Percentiles rank a stretch among this genome's conserved stretches.
phyloP scores from a whole-genome alignment of 2,329 filamentous ascomycete species.

The Ampelomyces quisqualis region DNA sequence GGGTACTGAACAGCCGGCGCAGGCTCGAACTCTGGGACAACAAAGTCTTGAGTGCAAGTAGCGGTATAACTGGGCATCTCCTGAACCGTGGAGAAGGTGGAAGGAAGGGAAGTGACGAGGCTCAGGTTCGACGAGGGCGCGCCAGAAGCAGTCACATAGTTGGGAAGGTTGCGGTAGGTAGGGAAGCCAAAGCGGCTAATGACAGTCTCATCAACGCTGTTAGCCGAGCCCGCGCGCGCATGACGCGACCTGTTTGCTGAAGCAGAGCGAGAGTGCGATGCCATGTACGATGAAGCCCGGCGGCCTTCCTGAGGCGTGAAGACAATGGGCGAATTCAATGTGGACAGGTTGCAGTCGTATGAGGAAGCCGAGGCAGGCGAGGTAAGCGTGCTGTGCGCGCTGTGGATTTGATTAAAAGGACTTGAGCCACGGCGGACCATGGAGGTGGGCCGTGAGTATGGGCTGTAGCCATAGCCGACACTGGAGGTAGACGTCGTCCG shows the following conservation, averaged over 20 bases:
- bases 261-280: slow-evolving; percentile 55
- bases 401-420: slow-evolving; percentile 42
- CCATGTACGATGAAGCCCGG: slow-evolving; percentile 39
- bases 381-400: slow-evolving; percentile 42
- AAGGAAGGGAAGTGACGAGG: slow-evolving; percentile 45
- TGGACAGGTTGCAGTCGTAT: slow-evolving; percentile 45
- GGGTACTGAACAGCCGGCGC: slow-evolving; percentile 49
- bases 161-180: slow-evolving; percentile 76
- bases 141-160: slow-evolving; percentile 51
- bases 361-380: slow-evolving; percentile 49
- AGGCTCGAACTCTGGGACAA: slow-evolving; percentile 40
- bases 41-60: slow-evolving; percentile 34
- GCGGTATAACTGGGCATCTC: slow-evolving; percentile 37
- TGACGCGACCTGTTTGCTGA: slow-evolving; percentile 56
- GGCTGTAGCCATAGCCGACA: slow-evolving; percentile 48
- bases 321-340: slow-evolving; percentile 66
- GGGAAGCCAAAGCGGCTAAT: slow-evolving; percentile 76
- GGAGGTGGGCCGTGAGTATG: slow-evolving; percentile 51
- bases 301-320: slow-evolving; percentile 43
- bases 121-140: slow-evolving; percentile 37
- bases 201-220: slow-evolving; percentile 65
- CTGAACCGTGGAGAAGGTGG: slow-evolving; percentile 36
- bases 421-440: slow-evolving; percentile 51
- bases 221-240: slow-evolving; percentile 63
- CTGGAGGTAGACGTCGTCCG: slow-evolving; percentile 55